Conservation (phyloP, 495 filamentous ascomycete genomes). For the Penicillium parvum region DNA sequence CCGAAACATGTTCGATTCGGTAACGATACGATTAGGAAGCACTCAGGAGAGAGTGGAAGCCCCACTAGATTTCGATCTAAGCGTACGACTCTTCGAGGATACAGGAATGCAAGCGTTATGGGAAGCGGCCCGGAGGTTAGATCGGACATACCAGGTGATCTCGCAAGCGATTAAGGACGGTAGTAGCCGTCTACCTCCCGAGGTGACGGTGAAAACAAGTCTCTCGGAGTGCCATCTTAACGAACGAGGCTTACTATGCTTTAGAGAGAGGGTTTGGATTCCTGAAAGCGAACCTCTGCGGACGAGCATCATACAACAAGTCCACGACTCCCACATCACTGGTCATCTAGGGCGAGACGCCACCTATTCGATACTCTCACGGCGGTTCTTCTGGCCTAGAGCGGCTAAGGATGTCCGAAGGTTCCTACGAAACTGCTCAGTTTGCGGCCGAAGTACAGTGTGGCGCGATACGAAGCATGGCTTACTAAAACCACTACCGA, state of each 20-base stretch:
- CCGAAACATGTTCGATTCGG: not conserved
- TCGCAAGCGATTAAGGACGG: no score
- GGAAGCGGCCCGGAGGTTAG: no score
- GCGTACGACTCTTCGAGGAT: no score
- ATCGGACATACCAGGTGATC: no score
- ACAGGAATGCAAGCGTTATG: no score
- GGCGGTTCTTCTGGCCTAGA: conserved; percentile 1
- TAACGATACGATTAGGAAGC: no score
- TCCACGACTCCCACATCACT: not conserved
- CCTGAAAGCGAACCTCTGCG: not conserved
- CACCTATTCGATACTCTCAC: conserved; percentile 2
- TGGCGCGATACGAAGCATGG: not conserved
- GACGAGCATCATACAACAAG: not conserved
- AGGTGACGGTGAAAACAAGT: no score
- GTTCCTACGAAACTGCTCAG: not conserved
- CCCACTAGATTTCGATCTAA: no score
- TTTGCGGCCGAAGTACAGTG: not conserved
- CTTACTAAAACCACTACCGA: not conserved
- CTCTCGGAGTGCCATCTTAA: not conserved
- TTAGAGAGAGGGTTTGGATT: not conserved
- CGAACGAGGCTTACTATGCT: not conserved
- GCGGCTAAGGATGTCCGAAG: not conserved
- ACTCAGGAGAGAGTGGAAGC: no score
- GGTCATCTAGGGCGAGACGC: not conserved
- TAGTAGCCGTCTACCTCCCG: no score